These are phyloP conservation scores for Vaccinium macrocarpon DNA, from an alignment of 148 eudicot species.

Conservation along the genomic window DNA sequence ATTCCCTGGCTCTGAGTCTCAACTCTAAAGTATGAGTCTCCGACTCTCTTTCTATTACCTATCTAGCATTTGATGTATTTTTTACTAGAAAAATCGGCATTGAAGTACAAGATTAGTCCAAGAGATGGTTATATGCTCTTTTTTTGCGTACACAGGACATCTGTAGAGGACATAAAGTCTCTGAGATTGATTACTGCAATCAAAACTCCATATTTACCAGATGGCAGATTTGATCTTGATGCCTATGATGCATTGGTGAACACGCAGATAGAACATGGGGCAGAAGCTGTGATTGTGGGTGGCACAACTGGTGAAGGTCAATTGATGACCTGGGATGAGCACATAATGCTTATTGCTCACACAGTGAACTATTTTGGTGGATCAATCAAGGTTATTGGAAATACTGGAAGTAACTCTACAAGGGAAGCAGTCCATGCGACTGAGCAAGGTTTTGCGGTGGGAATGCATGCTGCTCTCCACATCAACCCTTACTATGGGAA, in stretches of 20 bases:
- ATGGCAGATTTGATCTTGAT: constrained; percentile 90
- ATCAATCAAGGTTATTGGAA: constrained; percentile 75
- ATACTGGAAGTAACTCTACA: constrained; percentile 92
- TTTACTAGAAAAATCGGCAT: neutral
- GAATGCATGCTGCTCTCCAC: constrained; percentile 97
- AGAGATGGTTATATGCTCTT: neutral
- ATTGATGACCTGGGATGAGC: constrained; percentile 94
- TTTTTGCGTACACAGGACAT: constrained; percentile 53
- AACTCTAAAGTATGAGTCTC: neutral
- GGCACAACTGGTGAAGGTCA: constrained; percentile 96
- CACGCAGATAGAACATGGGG: constrained; percentile 78
- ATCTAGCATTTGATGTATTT: neutral
- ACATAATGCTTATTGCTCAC: constrained; percentile 90
- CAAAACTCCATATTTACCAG: constrained; percentile 88
- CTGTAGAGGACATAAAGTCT: constrained; percentile 71
- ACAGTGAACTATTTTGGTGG: constrained; percentile 85
- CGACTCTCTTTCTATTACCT: neutral
- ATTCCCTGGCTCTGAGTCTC: neutral
- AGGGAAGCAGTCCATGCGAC: constrained; percentile 90
- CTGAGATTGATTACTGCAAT: constrained; percentile 74
- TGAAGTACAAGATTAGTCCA: neutral
- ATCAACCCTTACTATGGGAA: constrained; percentile 91
- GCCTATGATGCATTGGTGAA: constrained; percentile 81
- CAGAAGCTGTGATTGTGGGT: constrained; percentile 77
- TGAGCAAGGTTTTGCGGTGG: constrained; percentile 89